Evolutionary conservation across 805 yeast genomes (phyloP), one percentile per base, ranked within the genome.

Genomic region (Teunomyces lycoperdinae): DNA sequence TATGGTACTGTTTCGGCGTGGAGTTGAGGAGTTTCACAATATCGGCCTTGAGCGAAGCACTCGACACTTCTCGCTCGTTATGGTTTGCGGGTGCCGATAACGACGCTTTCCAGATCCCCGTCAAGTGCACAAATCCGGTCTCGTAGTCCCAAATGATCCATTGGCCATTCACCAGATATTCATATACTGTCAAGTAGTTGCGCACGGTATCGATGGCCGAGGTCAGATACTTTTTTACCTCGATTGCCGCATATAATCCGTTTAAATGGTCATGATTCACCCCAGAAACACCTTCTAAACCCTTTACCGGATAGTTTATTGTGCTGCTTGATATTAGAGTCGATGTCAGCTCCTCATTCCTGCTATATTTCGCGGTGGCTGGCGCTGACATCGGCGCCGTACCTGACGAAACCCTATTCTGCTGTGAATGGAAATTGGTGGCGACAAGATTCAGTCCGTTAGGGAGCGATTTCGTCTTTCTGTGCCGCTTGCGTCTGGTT

Each of bases 121-220:
- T 89, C 44, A 89, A 74, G 58, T 88, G 95, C 9, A 89, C 96
- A 61, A 83, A 84, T 0, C 96, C 96, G 2, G 94, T 83, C 54
- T 77, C 79, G 60, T 85, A 83, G 63, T 87, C 94, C 96, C 96
- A 89, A 52, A 89, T 83, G 47, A 89, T 79, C 80, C 89, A 80
- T 56, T 87, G 85, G 49, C 76, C 80, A 55, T 84, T 83, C 48
- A 87, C 63, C 58, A 71, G 74, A 67, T 83, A 88, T 64, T 88
- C 94, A 59, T 73, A 86, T 5, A 87, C 94, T 1, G 88, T 80
- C 33, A 85, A 65, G 60, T 71, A 84, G 61, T 79, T 79, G 50
- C 94, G 75, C 5, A 56, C 32, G n/a, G 82, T 83, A 59, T 85
- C 89, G 31, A 85, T 84, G 30, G 73, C 73, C 5, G 84, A 74